Percentiles rank a stretch among this genome's conserved stretches.
phyloP scores from a whole-genome alignment of 345 rosid genomes.

The Theobroma cacao region DNA sequence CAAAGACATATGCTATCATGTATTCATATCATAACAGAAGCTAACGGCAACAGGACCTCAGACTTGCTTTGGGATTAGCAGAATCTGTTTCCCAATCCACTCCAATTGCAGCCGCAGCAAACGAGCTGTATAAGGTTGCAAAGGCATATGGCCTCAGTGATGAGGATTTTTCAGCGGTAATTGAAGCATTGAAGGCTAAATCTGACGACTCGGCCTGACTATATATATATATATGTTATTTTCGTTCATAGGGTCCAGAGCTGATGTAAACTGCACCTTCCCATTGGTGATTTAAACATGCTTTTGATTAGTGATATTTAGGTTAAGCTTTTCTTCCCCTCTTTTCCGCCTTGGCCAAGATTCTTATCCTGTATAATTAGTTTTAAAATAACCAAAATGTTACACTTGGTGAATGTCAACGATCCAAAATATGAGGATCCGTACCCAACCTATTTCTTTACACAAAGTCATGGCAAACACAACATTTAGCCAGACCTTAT shows the following conservation, averaged over 20 bases:
- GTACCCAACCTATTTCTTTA: not conserved
- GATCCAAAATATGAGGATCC: not conserved
- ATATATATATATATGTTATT: not conserved
- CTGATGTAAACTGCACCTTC: not conserved
- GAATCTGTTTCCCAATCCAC: constrained; percentile 88
- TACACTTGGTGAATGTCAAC: not conserved
- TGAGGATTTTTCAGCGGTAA: constrained; percentile 87
- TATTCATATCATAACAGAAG: not conserved
- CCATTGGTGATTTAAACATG: not conserved
- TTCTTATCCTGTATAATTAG: too few relatives aligned
- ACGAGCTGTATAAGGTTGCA: constrained; percentile 84
- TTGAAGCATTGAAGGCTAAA: constrained; percentile 75
- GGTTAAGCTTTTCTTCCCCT: not conserved
- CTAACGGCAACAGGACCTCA: constrained; percentile 60
- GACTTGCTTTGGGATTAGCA: constrained; percentile 87
- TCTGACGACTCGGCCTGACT: constrained; percentile 16
- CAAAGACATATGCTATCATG: not conserved
- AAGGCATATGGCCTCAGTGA: constrained; percentile 78
- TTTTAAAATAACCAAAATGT: not conserved
- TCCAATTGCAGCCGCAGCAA: constrained; percentile 88
- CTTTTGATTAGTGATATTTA: not conserved
- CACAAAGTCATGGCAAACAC: too few relatives aligned
- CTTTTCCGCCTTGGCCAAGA: not conserved
- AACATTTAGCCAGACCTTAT: too few relatives aligned
- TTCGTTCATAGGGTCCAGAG: not conserved